phyloP scores from a whole-genome alignment of 768 basidiomycete species.

The Kwoniella sp. region DNA sequence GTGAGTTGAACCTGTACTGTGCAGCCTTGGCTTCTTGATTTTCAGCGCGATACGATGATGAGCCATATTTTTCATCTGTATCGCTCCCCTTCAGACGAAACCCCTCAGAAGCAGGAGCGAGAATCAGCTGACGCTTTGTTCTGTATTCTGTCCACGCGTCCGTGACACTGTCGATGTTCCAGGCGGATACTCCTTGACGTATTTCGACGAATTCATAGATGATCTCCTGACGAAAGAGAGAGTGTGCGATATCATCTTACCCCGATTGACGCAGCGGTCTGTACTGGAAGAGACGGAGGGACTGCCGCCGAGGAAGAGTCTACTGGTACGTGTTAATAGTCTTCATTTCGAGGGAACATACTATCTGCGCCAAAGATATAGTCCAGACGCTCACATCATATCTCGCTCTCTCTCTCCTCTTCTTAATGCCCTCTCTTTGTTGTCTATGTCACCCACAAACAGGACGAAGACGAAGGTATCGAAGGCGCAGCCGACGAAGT shows the following conservation, averaged over 20 bases:
- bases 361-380: too few species aligned
- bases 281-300: conserved; percentile 91
- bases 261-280: conserved; percentile 79
- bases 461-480: conserved; percentile 36
- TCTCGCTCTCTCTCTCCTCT: neutral
- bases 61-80: too few species aligned
- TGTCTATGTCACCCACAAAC: neutral
- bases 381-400: too few species aligned
- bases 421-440: neutral
- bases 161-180: conserved; percentile 1
- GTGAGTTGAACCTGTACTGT: too few species aligned
- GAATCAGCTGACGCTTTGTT: neutral
- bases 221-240: conserved; percentile 81
- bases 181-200: conserved; percentile 85
- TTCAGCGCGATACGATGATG: too few species aligned
- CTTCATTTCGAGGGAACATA: too few species aligned
- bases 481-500: conserved; percentile 3
- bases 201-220: conserved; percentile 91
- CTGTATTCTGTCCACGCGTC: neutral
- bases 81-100: too few species aligned
- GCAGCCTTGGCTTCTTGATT: too few species aligned
- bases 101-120: too few species aligned
- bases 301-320: conserved; percentile 73
- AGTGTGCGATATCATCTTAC: conserved; percentile 94
- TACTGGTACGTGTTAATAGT: conserved; percentile 62